phyloP scores from a whole-genome alignment of 352 stramenopile genomes.

The Globisporangium okanoganense region DNA sequence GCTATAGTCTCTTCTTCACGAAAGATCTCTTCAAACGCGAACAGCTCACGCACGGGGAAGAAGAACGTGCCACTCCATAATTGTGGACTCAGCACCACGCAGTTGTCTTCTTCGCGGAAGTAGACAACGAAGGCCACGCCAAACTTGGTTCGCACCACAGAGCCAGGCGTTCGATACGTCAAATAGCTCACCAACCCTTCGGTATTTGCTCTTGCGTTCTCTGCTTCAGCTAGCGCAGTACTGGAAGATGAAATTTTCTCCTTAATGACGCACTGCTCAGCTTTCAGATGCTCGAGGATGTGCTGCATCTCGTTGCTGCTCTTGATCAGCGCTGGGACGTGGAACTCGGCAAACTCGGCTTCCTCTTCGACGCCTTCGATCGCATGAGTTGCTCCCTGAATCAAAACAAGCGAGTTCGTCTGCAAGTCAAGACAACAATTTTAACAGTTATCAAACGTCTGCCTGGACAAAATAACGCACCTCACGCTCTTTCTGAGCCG shows the following conservation, averaged over 20 bases:
- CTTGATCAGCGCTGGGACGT: constrained; percentile 54
- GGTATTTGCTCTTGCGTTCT: constrained; percentile 15
- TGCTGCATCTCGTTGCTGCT: constrained; percentile 55
- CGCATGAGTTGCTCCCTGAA: constrained; percentile 36
- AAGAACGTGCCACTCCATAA: constrained; percentile 56
- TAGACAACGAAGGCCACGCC: constrained; percentile 42
- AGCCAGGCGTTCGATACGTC: constrained; percentile 34
- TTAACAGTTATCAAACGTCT: background rate
- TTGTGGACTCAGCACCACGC: constrained; percentile 36
- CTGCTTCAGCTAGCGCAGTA: constrained; percentile 18
- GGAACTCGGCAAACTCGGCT: constrained; percentile 68
- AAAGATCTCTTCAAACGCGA: constrained; percentile 37
- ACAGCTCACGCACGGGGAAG: constrained; percentile 37
- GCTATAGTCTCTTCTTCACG: constrained; percentile 39
- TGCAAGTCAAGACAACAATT: background rate
- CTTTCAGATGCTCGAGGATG: constrained; percentile 32
- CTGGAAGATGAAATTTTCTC: constrained; percentile 14
- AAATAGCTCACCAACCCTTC: constrained; percentile 32
- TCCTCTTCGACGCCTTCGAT: constrained; percentile 76
- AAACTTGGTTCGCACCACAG: constrained; percentile 40
- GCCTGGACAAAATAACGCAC: constrained; percentile 18
- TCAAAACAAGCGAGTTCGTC: background rate
- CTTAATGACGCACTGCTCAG: constrained; percentile 23
- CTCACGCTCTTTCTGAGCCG: constrained; percentile 40
- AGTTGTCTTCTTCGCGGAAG: constrained; percentile 50